Evolutionary conservation across 495 filamentous ascomycete species (phyloP).

Genomic region (Astrothelium subdiscretum): DNA sequence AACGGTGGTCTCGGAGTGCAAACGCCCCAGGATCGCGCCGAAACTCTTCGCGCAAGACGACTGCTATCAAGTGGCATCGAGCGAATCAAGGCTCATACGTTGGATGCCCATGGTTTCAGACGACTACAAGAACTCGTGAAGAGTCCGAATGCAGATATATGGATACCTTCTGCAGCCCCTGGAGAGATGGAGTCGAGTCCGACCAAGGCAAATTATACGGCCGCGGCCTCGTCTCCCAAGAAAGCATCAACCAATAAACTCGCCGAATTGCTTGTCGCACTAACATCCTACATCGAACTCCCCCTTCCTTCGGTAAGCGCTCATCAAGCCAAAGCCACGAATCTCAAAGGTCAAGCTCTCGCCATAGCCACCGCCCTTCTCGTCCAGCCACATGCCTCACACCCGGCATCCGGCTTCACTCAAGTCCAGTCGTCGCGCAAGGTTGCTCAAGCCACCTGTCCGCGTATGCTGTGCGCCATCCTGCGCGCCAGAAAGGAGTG

Average conservation of each 20-base stretch:
- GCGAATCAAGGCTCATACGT: conserved; percentile 53
- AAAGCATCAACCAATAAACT: conserved; percentile 35
- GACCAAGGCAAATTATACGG: conserved; percentile 25
- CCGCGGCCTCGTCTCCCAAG: conserved; percentile 25
- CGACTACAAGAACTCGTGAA: conserved; percentile 74
- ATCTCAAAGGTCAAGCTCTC: not conserved
- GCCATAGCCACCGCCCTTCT: not conserved
- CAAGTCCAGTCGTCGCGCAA: conserved; percentile 43
- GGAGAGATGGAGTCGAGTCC: conserved; percentile 15
- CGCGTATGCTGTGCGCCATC: conserved; percentile 53
- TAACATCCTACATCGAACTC: not conserved
- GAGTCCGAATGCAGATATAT: conserved; percentile 50
- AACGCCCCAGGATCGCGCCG: conserved; percentile 34
- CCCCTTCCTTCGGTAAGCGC: not conserved
- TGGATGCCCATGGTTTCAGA: conserved; percentile 82
- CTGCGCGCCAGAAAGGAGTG: conserved; percentile 51
- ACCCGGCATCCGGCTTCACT: conserved; percentile 56
- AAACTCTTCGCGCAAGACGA: conserved; percentile 33
- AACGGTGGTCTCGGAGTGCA: conserved; percentile 10
- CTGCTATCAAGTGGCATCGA: conserved; percentile 67
- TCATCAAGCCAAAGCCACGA: not conserved
- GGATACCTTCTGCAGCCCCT: conserved; percentile 46
- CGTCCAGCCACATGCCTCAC: not conserved
- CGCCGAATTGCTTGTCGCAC: not conserved
- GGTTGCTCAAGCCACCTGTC: conserved; percentile 52